Evolutionary conservation across 768 basidiomycete species (phyloP).

Genomic region (Termitomyces sp.): DNA sequence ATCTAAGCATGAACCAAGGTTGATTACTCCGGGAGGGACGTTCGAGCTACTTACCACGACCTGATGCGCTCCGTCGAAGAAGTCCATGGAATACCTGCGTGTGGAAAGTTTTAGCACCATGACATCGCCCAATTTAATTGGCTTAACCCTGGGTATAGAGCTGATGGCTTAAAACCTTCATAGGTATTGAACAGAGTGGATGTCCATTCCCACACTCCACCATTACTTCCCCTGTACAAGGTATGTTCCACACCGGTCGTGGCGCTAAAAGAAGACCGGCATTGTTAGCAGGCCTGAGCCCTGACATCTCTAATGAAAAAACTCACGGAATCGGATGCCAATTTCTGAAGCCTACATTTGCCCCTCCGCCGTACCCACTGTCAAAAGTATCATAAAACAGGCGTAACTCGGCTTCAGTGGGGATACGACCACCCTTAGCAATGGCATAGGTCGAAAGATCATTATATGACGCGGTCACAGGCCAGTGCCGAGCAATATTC

Average conservation of each 20-base stretch:
- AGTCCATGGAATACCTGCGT: conserved; percentile 74
- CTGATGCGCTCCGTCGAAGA: conserved; percentile 83
- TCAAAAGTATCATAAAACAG: conserved; percentile 74
- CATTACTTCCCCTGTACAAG: conserved; percentile 71
- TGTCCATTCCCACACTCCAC: conserved; percentile 99
- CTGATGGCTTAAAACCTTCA: conserved; percentile 72
- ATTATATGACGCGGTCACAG: conserved; percentile 72
- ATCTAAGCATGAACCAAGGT: conserved; percentile 40
- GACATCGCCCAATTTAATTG: background rate
- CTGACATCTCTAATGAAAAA: background rate
- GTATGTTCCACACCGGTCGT: conserved; percentile 53
- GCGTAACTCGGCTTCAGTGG: conserved; percentile 84
- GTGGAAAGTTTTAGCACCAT: background rate
- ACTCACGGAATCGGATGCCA: conserved; percentile 93
- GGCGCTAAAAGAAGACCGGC: conserved; percentile 41
- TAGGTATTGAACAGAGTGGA: conserved; percentile 66
- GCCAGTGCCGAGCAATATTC: conserved; percentile 79
- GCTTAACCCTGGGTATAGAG: conserved; percentile 79
- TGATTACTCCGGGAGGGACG: background rate
- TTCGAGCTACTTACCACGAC: conserved; percentile 66
- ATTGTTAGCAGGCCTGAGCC: background rate
- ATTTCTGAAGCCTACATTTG: conserved; percentile 84
- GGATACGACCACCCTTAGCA: conserved; percentile 89
- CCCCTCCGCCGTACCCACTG: conserved; percentile 68
- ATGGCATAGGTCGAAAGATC: conserved; percentile 76